Evolutionary conservation across 352 stramenopile genomes (phyloP).

Genomic region (Lagenidium sp.): DNA sequence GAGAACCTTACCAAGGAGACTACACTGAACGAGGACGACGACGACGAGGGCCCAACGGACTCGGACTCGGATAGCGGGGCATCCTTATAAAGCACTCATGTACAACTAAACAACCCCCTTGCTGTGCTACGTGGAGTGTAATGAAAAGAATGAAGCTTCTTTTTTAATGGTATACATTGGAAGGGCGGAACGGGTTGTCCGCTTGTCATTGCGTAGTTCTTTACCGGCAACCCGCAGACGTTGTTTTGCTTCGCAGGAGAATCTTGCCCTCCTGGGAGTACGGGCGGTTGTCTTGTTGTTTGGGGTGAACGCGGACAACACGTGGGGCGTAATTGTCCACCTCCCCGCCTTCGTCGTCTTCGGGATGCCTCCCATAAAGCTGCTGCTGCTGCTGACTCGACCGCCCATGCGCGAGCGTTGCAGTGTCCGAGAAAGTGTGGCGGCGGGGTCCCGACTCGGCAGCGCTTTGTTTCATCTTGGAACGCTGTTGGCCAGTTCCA

Average conservation of each 20-base stretch:
- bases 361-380: too few relatives aligned
- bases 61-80: slow-evolving; percentile 19
- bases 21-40: slow-evolving; percentile 5
- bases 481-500: not conserved
- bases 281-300: slow-evolving; percentile 42
- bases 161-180: not conserved
- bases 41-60: slow-evolving; percentile 23
- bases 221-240: slow-evolving; percentile 28
- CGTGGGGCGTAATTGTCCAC: slow-evolving; percentile 19
- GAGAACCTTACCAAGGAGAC: too few relatives aligned
- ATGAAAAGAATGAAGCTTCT: too few relatives aligned
- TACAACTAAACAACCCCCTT: too few relatives aligned
- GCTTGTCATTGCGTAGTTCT: too few relatives aligned
- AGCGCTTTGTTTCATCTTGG: slow-evolving; percentile 1
- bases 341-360: slow-evolving; percentile 4
- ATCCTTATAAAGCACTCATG: not conserved
- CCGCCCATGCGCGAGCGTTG: slow-evolving; percentile 6
- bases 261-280: slow-evolving; percentile 36
- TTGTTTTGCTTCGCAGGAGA: slow-evolving; percentile 38
- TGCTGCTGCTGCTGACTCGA: too few relatives aligned
- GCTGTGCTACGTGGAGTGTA: too few relatives aligned
- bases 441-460: slow-evolving; percentile 13
- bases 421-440: slow-evolving; percentile 29
- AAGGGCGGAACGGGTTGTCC: too few relatives aligned
- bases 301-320: slow-evolving; percentile 43